Conservation (phyloP, 345 rosid species). For the Abelmoschus esculentus region DNA sequence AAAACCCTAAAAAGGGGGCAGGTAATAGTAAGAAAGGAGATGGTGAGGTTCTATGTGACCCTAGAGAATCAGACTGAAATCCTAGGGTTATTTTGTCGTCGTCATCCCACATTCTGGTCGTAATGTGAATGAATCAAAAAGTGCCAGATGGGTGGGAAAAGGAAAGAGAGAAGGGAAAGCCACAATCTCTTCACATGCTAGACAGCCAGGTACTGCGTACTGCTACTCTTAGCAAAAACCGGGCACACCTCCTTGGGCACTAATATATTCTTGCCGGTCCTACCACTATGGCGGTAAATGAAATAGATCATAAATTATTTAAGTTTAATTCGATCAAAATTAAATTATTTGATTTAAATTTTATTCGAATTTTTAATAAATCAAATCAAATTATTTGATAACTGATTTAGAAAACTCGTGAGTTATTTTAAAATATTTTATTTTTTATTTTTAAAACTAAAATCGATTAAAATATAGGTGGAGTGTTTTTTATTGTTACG, state of each 20-base stretch:
- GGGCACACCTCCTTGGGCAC: constrained; percentile 22
- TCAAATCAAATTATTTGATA: too few species aligned
- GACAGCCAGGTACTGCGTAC: constrained; percentile 55
- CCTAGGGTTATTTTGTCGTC: constrained; percentile 27
- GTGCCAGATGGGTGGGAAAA: constrained; percentile 37
- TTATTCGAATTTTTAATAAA: too few species aligned
- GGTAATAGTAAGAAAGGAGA: too few species aligned
- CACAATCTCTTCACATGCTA: constrained; percentile 45
- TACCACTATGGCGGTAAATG: not conserved
- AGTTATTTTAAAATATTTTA: too few species aligned
- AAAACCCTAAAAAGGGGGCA: too few species aligned
- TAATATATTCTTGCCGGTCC: not conserved
- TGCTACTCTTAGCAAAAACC: constrained; percentile 29
- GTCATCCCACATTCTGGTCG: constrained; percentile 8
- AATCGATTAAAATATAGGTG: too few species aligned
- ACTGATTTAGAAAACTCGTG: too few species aligned
- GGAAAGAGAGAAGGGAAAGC: constrained; percentile 9
- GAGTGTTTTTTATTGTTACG: too few species aligned
- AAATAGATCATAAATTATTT: constrained; percentile 6
- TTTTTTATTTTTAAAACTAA: too few species aligned
- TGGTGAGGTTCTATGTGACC: too few species aligned
- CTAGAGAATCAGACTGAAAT: constrained; percentile 20
- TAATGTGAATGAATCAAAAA: constrained; percentile 20
- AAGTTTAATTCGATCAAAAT: too few species aligned
- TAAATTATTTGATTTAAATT: too few species aligned